Base-by-base conservation (phyloP, 2,329 filamentous ascomycete species). In the Phaeosphaeriaceae sp. region DNA sequence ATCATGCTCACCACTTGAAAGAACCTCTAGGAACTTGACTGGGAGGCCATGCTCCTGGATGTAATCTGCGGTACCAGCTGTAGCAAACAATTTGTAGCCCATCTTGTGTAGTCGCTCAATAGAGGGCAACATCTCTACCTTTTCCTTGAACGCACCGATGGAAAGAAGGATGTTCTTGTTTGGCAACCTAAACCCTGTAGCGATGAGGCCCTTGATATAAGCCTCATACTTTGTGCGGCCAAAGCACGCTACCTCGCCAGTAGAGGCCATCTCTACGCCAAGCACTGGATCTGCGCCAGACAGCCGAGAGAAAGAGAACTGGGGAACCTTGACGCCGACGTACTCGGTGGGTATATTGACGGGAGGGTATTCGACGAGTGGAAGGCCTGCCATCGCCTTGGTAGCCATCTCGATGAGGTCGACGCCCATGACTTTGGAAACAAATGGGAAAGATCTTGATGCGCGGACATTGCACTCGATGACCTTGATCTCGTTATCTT, bases 401-500 rank as follows among this genome's bases (percentile, higher is more conserved):
- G 94, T 97, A 21, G 94, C 94, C 90, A 99, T 92, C 79, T 97
- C 93, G 60, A 99, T 97, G 56, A 99, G 82, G 71, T 99, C 93
- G 43, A 97, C 90, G 42, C 92, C 92, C 90, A 96, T 97, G 61
- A 96, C 91, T 81, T 99, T 99, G 58, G 92, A 97, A 13, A 97
- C 92, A 70, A 99, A 99, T 54, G 94, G 94, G 82, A 97, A 97
- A 0, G 93, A 97, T 59, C 94, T 85, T 37, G 94, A 97, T 13
- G 94, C 94, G 56, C 94, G 88, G 52, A 97, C 94, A 68, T 99
- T 99, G 77, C 94, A 97, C 78, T 99, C 94, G 58, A 99, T 99
- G 60, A 99, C 94, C 81, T 97, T 97, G 81, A 99, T 97, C 61
- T 97, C 93, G 73, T 97, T 97, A 74, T 97, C 92, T 80, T 97